Base-by-base conservation (phyloP, 1,139 yeast species). In the Yamadazyma mexicana region DNA sequence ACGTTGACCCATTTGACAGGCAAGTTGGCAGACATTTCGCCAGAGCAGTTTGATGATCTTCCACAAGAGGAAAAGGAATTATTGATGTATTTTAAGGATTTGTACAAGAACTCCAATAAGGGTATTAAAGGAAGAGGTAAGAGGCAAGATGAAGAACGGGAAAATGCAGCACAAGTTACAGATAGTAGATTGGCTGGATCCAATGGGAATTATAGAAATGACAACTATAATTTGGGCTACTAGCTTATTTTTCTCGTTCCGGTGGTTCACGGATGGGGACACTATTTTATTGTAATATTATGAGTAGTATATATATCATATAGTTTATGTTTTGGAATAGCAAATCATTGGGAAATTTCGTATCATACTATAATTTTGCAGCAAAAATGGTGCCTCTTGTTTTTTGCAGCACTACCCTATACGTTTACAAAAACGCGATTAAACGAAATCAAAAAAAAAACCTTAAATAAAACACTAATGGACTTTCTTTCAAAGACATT, bases 111-210 rank as follows among this genome's bases (percentile, higher is more conserved):
- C 59, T 80, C 95, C 34, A 89, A 89, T 56, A 79, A 89, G 55
- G 97, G 97, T 17, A 89, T 89, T 45, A 81, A 87, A 52, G 97
- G 97, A 22, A 76, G 97, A 49, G 96, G 96, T 3, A 85, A 79
- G 56, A 35, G 44, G 25, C 31, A 28, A 35, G 38, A 29, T 22
- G 33, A 14, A 4, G 32, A 16, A 10, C 18, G 25, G 3, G 32
- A 27, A 3, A 18, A 11, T 20, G 25, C 10, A 10, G 17, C 17
- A 4, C 20, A 12, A 6, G 4, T 5, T 4, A 24, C 22, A 12
- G 35, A 26, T 16, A 24, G 18, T 17, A 25, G 17, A 24, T 33
- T 33, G 35, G 35, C 35, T 17, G 35, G 35, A 12, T 25, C 35
- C 35, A 33, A 33, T 25, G 18, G 25, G 8, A 33, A 33, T 25